phyloP scores from a whole-genome alignment of 2,329 filamentous ascomycete species.

The Thermomyces lanuginosus region DNA sequence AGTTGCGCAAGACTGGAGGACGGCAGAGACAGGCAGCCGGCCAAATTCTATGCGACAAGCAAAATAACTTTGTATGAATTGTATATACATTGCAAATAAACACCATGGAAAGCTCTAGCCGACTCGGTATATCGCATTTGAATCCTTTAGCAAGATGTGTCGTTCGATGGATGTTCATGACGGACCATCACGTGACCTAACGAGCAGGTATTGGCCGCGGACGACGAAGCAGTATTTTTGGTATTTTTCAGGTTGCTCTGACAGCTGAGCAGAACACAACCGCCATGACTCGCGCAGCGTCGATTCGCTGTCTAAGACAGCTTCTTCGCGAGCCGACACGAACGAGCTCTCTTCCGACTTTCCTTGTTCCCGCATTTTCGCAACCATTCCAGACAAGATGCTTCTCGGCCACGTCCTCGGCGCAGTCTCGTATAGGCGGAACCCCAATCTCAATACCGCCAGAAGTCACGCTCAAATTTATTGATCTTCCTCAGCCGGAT shows the following conservation, averaged over 20 bases:
- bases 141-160: not conserved
- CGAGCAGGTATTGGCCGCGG: slow-evolving; percentile 5
- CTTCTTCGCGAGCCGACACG: slow-evolving; percentile 33
- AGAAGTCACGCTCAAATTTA: slow-evolving; percentile 56
- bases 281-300: slow-evolving; percentile 37
- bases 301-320: slow-evolving; percentile 44
- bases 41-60: too few species aligned
- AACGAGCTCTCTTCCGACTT: slow-evolving; percentile 46
- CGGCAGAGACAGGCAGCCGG: too few species aligned
- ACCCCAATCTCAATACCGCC: slow-evolving; percentile 67
- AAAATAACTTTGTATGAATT: too few species aligned
- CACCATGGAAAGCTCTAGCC: not conserved
- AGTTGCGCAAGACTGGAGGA: too few species aligned
- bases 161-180: too few species aligned
- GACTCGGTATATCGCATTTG: too few species aligned
- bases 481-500: slow-evolving; percentile 46
- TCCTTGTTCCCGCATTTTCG: slow-evolving; percentile 56
- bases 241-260: slow-evolving; percentile 11
- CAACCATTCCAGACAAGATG: slow-evolving; percentile 27
- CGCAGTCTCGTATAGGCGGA: slow-evolving; percentile 69
- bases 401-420: slow-evolving; percentile 56
- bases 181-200: slow-evolving; percentile 3
- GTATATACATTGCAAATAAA: too few species aligned
- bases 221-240: slow-evolving; percentile 18
- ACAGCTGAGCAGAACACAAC: slow-evolving; percentile 11